phyloP scores from a whole-genome alignment of 2,329 filamentous ascomycete genomes.

The Diplodia scrobiculata region DNA sequence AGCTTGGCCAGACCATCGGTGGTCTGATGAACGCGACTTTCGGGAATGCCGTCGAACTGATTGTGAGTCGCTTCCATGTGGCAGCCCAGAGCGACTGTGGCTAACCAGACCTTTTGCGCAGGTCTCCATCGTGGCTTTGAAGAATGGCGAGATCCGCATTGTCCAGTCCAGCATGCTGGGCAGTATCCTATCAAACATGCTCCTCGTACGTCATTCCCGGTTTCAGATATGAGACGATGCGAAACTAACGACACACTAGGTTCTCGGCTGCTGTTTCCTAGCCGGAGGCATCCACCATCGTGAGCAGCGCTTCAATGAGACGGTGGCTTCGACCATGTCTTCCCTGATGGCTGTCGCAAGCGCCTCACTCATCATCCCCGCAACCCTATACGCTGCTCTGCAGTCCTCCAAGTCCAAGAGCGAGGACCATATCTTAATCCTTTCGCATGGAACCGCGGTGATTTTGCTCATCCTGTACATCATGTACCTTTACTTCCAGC shows the following conservation, averaged over 20 bases:
- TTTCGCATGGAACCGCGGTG: constrained; percentile 58
- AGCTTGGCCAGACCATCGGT: constrained; percentile 72
- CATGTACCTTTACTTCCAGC: constrained; percentile 59
- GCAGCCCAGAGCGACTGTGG: background rate
- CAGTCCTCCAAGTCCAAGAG: constrained; percentile 43
- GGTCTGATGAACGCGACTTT: constrained; percentile 76
- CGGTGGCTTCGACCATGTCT: constrained; percentile 75
- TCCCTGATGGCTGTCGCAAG: constrained; percentile 61
- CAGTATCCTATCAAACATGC: constrained; percentile 89
- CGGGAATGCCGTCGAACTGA: constrained; percentile 77
- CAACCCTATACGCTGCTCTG: constrained; percentile 55
- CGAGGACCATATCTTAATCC: constrained; percentile 52
- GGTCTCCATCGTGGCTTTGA: constrained; percentile 90
- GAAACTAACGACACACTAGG: constrained; percentile 52
- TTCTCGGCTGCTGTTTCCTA: constrained; percentile 58
- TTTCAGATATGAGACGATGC: constrained; percentile 71
- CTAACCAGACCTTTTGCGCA: constrained; percentile 43
- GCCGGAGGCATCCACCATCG: constrained; percentile 50
- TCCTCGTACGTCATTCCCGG: constrained; percentile 59
- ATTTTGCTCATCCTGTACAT: constrained; percentile 58
- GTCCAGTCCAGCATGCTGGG: constrained; percentile 98
- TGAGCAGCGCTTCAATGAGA: constrained; percentile 65
- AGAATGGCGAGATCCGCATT: constrained; percentile 83
- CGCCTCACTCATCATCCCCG: constrained; percentile 57
- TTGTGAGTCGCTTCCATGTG: constrained; percentile 54